Conservation (phyloP, 2,329 filamentous ascomycete species). For the Aspergillus sergii region DNA sequence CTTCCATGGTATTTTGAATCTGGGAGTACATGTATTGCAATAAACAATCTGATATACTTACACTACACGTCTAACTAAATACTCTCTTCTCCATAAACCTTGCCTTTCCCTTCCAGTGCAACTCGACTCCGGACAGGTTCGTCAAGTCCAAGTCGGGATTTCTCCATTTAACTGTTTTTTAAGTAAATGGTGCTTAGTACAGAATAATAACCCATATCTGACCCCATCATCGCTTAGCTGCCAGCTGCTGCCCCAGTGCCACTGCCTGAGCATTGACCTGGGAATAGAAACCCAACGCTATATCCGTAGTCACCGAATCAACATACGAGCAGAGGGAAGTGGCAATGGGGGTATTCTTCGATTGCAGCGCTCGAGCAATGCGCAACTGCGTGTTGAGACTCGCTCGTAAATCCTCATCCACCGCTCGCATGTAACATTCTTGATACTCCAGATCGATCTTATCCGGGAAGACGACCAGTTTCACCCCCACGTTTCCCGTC, state of each 20-base stretch:
- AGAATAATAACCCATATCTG: neutral
- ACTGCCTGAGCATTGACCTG: conserved; percentile 3
- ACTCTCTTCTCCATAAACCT: no score
- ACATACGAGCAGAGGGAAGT: neutral
- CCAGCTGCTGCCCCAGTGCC: conserved; percentile 10
- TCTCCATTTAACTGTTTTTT: no score
- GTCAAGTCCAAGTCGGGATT: no score
- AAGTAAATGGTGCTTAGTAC: neutral
- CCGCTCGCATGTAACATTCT: neutral
- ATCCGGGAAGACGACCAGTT: neutral
- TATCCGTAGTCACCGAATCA: neutral
- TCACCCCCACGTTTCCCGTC: neutral
- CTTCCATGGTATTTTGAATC: no score
- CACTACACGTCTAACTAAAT: no score
- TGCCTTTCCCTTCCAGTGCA: no score
- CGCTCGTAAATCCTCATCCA: neutral
- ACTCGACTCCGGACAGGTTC: no score
- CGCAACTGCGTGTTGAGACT: conserved; percentile 7
- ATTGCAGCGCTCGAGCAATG: conserved; percentile 5
- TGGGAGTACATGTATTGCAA: no score
- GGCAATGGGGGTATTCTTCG: neutral
- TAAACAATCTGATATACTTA: no score
- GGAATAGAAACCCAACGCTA: neutral
- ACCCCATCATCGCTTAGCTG: conserved; percentile 4
- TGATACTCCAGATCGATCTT: neutral